Conservation (phyloP, 352 stramenopile species). For the Globisporangium apiculatum region DNA sequence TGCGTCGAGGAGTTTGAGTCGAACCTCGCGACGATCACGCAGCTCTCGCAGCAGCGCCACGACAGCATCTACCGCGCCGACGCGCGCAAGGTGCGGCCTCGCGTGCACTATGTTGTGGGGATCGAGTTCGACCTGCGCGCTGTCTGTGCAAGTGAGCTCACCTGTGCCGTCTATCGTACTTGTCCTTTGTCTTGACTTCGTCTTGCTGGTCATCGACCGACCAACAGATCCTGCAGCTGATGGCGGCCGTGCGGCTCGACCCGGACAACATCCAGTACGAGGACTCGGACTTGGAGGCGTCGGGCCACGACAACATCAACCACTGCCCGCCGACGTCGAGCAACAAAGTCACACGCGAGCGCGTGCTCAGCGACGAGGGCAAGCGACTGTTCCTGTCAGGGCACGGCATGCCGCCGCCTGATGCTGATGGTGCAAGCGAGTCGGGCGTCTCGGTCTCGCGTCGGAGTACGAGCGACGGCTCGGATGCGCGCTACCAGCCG, state of each 20-base stretch:
- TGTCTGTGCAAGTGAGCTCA: too few species aligned
- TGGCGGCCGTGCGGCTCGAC: slow-evolving; percentile 73
- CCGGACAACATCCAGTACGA: slow-evolving; percentile 73
- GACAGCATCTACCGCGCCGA: slow-evolving; percentile 79
- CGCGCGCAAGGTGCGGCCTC: slow-evolving; percentile 46
- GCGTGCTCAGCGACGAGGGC: slow-evolving; percentile 79
- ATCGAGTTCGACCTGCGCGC: too few species aligned
- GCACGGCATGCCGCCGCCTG: slow-evolving; percentile 25
- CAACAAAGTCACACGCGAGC: slow-evolving; percentile 54
- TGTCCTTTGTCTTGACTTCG: too few species aligned
- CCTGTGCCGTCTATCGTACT: too few species aligned
- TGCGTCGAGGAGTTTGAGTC: slow-evolving; percentile 72
- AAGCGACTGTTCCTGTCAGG: slow-evolving; percentile 72
- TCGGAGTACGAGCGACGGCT: slow-evolving; percentile 24
- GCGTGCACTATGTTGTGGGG: too few species aligned
- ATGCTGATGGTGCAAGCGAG: slow-evolving; percentile 15
- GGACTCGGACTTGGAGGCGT: slow-evolving; percentile 38
- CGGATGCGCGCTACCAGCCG: slow-evolving; percentile 29
- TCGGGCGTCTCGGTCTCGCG: neutral
- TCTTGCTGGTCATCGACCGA: neutral
- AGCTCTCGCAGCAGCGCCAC: slow-evolving; percentile 78
- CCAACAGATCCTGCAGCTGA: slow-evolving; percentile 57
- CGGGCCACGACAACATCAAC: slow-evolving; percentile 40
- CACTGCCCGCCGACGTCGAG: slow-evolving; percentile 60
- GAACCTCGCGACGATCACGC: slow-evolving; percentile 73